Evolutionary conservation across 768 basidiomycete genomes (phyloP), one percentile per base, ranked within the genome.

Genomic region (Pisolithus tinctorius): DNA sequence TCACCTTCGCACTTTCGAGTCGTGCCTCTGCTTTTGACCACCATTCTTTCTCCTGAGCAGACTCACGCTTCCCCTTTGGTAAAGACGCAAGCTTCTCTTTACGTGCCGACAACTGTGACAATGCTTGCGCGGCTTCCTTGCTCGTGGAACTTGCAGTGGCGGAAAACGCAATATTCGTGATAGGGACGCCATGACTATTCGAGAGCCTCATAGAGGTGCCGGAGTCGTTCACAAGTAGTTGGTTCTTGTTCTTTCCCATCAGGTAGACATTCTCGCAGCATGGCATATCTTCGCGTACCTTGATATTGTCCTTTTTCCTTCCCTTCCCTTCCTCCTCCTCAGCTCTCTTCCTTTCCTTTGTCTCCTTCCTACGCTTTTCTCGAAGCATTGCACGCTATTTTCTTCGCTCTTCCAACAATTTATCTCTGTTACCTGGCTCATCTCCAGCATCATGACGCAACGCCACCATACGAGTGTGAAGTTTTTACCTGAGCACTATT

Each of bases 1-100:
- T 80, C 29, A 99, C 84, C 69, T 97, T 99, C 45, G 85, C 84
- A 2, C 96, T 96, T 49, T 89, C 90, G 52, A 96, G 73, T 46
- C 91, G 77, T 29, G 90, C 83, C 62, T 85, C 82, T 0, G 93
- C 93, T 70, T 94, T 95, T 45, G 82, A 81, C 91, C 93, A 97
- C 61, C 85, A 81, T 53, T 93, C 87, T 50, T 79, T 78, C 62
- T 93, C 93, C 64, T 89, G 83, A 13, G 84, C 78, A 41, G 75
- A 75, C 58, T 87, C 86, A 26, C 90, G 81, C 63, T 90, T 90
- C 50, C 93, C 93, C 44, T 87, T 90, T 0, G 91, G 83, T 54
- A 98, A 60, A 0, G 77, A 64, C 0, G 84, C 82, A 2, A 96
- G 71, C 59, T 87, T 88, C 58, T 84, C 83, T 62, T 90, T 89